Evolutionary conservation across 164 flowering plant species (phyloP), one percentile per base, ranked within the genome.

Genomic region (Vitis rotundifolia): DNA sequence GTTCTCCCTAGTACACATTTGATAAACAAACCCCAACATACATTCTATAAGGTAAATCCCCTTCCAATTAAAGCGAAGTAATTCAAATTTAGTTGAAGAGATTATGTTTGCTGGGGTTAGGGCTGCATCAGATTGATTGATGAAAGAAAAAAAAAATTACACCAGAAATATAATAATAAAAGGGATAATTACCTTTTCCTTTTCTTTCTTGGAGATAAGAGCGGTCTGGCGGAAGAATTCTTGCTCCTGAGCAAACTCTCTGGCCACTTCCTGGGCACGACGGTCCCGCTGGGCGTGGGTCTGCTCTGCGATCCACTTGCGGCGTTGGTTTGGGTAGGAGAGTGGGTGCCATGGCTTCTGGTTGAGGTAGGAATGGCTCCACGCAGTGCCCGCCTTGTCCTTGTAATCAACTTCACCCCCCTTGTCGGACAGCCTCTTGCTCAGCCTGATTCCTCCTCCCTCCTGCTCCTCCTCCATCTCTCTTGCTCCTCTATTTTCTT

Each of bases 271-370:
- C 11, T 91, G 83, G 48, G 92, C 75, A 11, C 92, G 85, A 63
- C 92, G 92, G 0, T 79, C 54, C 57, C 77, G 84, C 13, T 91
- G 83, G 54, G 97, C 89, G 72, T 90, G 85, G 68, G 90, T 85
- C 73, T 95, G 98, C 69, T 93, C 97, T 76, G 97, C 93, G 68
- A 95, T 93, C 98, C 99, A 91, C 72, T 95, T 95, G 77, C 98
- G 93, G 67, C 97, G 98, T 67, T 95, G 99, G 73, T 95, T 95
- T 19, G 98, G 99, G 61, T 95, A 95, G 10, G 99, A 95, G 73
- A 95, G 91, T 49, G 99, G 99, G 67, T 95, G 99, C 99, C 99
- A 95, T 13, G 99, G 99, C 81, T 95, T 95, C 83, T 95, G 99
- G 74, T 95, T 95, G 18, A 95, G 89, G 74, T 71, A 95, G 13